Percentiles rank a stretch among this genome's conserved stretches.
Evolutionary conservation across 192 early-diverging fungal species (phyloP).

Genomic region (Coemansia sp.): DNA sequence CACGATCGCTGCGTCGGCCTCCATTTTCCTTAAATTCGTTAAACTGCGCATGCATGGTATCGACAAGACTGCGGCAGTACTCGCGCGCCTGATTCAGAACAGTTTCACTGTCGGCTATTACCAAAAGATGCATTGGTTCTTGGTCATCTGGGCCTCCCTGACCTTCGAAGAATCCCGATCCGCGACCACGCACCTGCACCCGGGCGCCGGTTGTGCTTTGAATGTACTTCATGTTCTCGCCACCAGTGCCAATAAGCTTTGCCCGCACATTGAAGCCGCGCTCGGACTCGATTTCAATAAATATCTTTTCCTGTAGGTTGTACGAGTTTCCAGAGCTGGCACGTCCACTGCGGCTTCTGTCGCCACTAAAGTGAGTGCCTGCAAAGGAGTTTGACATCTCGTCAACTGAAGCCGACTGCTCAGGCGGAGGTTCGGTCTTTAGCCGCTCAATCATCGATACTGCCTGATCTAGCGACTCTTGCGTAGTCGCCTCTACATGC

Average conservation of each 20-base stretch:
- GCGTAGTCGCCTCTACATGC: conserved; percentile 66
- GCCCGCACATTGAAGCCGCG: conserved; percentile 80
- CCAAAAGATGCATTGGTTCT: conserved; percentile 81
- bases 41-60: conserved; percentile 74
- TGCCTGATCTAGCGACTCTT: conserved; percentile 71
- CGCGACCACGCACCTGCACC: conserved; percentile 80
- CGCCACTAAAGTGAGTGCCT: conserved; percentile 2
- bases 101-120: conserved; percentile 67
- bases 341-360: conserved; percentile 45
- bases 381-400: conserved; percentile 6
- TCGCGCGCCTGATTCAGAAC: conserved; percentile 65
- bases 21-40: conserved; percentile 54
- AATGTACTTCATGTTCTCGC: conserved; percentile 84
- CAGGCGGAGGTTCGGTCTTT: conserved; percentile 15
- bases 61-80: conserved; percentile 74
- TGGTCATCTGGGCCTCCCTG: conserved; percentile 65
- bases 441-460: conserved; percentile 72
- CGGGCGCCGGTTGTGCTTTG: conserved; percentile 74
- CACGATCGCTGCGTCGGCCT: conserved; percentile 19
- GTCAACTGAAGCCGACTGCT: conserved; percentile 1
- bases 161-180: conserved; percentile 77
- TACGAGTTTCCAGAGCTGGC: conserved; percentile 7
- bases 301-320: conserved; percentile 63
- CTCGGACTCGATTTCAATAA: conserved; percentile 71
- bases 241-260: conserved; percentile 81